A percentile compares a stretch with the other conserved stretches of the same genome.
Evolutionary conservation across 345 rosid species (phyloP).

Genomic region (Rhizophora mangle): DNA sequence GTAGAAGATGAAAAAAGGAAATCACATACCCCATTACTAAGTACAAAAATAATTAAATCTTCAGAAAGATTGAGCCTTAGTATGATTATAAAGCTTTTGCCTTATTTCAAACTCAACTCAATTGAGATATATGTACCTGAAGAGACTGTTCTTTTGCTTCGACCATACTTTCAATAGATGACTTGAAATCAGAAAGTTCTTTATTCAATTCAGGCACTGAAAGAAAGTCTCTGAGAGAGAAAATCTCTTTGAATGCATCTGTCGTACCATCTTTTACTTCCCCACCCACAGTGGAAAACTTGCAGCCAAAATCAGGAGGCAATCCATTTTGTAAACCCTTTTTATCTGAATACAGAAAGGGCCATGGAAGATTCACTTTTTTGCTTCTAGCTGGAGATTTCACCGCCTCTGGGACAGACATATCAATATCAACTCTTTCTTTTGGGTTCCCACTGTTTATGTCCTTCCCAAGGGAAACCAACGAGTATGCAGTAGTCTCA

Average conservation of each 20-base stretch:
- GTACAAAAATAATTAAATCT: background rate
- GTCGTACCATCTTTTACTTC: constrained; percentile 17
- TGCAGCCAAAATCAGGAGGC: background rate
- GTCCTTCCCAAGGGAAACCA: constrained; percentile 28
- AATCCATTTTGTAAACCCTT: constrained; percentile 5
- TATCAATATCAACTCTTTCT: constrained; percentile 15
- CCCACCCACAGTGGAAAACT: constrained; percentile 12
- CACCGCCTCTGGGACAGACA: constrained; percentile 14
- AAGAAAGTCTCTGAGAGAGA: constrained; percentile 48
- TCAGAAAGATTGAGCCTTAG: background rate
- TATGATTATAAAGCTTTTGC: background rate
- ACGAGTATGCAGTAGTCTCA: constrained; percentile 20
- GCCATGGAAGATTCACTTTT: background rate
- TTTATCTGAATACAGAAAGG: constrained; percentile 2
- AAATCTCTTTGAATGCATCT: constrained; percentile 15
- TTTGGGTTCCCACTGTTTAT: constrained; percentile 4
- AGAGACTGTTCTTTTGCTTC: constrained; percentile 29
- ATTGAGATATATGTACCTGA: constrained; percentile 31
- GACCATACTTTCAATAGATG: constrained; percentile 13
- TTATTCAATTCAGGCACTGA: constrained; percentile 27
- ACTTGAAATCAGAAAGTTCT: constrained; percentile 17
- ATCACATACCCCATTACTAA: too few relatives aligned
- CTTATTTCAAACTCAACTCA: background rate
- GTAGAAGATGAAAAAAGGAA: too few relatives aligned
- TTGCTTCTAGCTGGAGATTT: constrained; percentile 26